A percentile compares a stretch with the other conserved stretches of the same genome.
These are phyloP conservation scores for Pterocarpus santalinus DNA, from an alignment of 306 rosid genomes.

Conservation along the genomic window DNA sequence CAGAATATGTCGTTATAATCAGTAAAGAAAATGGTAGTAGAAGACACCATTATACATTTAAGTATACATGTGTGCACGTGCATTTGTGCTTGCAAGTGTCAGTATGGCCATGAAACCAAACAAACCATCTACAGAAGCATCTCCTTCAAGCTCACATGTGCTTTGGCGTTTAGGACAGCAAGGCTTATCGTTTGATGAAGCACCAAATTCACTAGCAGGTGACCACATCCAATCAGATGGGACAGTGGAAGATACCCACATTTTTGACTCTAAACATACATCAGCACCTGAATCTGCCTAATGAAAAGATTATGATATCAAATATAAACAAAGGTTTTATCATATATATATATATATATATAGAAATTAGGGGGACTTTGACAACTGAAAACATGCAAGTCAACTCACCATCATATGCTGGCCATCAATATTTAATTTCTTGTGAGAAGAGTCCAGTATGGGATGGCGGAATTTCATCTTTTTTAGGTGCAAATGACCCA, in stretches of 20 bases:
- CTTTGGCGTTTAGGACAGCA: conserved; percentile 70
- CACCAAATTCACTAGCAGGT: conserved; percentile 53
- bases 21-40: conserved; percentile 20
- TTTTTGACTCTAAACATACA: conserved; percentile 54
- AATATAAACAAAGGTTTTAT: conserved; percentile 28
- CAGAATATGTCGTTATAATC: conserved; percentile 39
- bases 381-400: conserved; percentile 52
- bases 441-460: conserved; percentile 58
- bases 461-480: conserved; percentile 88
- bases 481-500: conserved; percentile 84
- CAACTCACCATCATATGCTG: conserved; percentile 51
- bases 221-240: conserved; percentile 77
- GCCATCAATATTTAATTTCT: conserved; percentile 50
- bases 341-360: neutral
- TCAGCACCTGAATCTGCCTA: conserved; percentile 68
- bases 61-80: conserved; percentile 12
- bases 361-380: conserved; percentile 41
- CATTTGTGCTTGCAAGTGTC: conserved; percentile 28
- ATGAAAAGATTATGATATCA: conserved; percentile 51
- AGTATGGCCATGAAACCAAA: conserved; percentile 45
- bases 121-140: conserved; percentile 81
- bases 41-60: conserved; percentile 22
- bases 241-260: conserved; percentile 73
- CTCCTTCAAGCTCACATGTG: conserved; percentile 92
- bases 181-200: conserved; percentile 53